These are phyloP conservation scores for Picea glauca DNA, from an alignment of 75 land plant genomes.

Conservation along the genomic window DNA sequence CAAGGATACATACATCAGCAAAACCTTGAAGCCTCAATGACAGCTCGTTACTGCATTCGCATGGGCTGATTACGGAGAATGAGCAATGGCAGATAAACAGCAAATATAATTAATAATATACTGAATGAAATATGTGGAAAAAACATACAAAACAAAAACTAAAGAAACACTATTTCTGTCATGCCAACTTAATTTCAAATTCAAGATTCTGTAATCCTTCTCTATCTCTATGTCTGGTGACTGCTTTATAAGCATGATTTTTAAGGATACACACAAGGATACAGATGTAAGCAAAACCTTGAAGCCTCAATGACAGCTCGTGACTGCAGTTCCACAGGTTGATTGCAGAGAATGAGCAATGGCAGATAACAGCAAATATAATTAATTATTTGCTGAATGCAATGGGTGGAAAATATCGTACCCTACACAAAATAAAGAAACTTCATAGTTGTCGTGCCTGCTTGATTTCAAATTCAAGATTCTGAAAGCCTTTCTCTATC, in stretches of 20 bases:
- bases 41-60: slow-evolving; percentile 26
- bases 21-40: slow-evolving; percentile 30
- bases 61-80: slow-evolving; percentile 14
- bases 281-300: slow-evolving; percentile 28
- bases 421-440: neutral
- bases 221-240: neutral
- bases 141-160: neutral
- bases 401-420: neutral
- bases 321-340: slow-evolving; percentile 32
- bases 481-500: neutral
- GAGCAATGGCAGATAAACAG: neutral
- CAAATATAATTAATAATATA: neutral
- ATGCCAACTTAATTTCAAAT: no score
- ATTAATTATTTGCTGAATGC: neutral
- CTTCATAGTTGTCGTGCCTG: neutral
- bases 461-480: neutral
- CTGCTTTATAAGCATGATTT: neutral
- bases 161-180: neutral
- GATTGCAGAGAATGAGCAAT: slow-evolving; percentile 6
- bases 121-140: neutral
- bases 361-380: neutral
- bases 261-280: slow-evolving; percentile 71
- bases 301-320: slow-evolving; percentile 27
- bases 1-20: slow-evolving; percentile 42
- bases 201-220: neutral